These are phyloP conservation scores for Sordariomycetes sp. DNA, from an alignment of 2,329 filamentous ascomycete genomes.

Conservation along the genomic window DNA sequence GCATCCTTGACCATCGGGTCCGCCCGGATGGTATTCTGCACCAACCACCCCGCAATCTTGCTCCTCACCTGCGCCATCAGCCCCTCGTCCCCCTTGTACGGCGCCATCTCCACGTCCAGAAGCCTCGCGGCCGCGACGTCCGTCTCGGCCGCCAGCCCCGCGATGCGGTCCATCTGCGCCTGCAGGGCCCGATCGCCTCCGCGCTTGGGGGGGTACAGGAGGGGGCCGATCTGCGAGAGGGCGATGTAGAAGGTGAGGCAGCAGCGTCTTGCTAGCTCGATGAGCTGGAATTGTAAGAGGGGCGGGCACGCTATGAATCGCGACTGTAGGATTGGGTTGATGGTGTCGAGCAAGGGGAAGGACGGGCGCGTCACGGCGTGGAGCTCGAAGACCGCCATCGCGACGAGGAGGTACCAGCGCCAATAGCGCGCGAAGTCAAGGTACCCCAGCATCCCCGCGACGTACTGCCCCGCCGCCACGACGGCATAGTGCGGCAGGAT, in stretches of 20 bases:
- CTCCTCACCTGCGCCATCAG: conserved; percentile 20
- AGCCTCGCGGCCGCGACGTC: conserved; percentile 59
- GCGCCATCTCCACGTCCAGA: conserved; percentile 66
- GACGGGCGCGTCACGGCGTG: conserved; percentile 39
- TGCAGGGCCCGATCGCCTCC: conserved; percentile 35
- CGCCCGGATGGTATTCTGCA: conserved; percentile 70
- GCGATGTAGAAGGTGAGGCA: conserved; percentile 73
- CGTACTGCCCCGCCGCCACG: conserved; percentile 43
- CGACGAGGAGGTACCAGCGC: conserved; percentile 44
- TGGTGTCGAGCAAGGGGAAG: conserved; percentile 26
- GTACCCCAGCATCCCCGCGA: conserved; percentile 52
- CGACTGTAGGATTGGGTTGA: conserved; percentile 29
- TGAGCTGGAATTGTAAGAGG: conserved; percentile 75
- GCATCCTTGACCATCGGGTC: conserved; percentile 77
- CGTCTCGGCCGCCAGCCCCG: conserved; percentile 41
- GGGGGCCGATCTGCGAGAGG: conserved; percentile 65
- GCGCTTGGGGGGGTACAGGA: conserved; percentile 28
- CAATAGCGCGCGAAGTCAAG: conserved; percentile 54
- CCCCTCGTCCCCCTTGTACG: conserved; percentile 63
- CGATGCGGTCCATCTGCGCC: conserved; percentile 55
- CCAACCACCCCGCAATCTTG: conserved; percentile 73
- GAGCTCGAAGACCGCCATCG: conserved; percentile 42
- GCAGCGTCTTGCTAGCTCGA: conserved; percentile 62
- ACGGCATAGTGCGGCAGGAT: conserved; percentile 48
- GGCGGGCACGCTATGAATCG: conserved; percentile 32